phyloP scores from a whole-genome alignment of 2,329 filamentous ascomycete genomes.

The Fusarium sp. region DNA sequence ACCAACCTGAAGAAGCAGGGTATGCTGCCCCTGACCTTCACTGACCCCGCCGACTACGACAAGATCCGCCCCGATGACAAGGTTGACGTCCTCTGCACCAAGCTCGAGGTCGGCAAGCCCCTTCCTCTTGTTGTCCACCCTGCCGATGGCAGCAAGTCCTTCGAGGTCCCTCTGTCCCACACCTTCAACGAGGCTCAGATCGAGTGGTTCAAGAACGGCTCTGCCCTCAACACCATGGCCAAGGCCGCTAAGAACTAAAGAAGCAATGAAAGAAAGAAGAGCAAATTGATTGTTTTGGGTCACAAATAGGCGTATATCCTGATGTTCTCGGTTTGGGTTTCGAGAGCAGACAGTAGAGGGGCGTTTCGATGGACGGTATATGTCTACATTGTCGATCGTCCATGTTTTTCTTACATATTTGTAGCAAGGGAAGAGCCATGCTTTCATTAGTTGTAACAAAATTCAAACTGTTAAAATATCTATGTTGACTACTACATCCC shows the following conservation, averaged over 20 bases:
- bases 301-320: conserved; percentile 50
- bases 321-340: conserved; percentile 47
- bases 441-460: conserved; percentile 51
- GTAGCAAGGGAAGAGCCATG: conserved; percentile 48
- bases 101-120: conserved; percentile 93
- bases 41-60: conserved; percentile 96
- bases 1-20: conserved; percentile 99
- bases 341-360: conserved; percentile 49
- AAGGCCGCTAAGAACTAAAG: conserved; percentile 67
- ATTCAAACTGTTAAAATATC: conserved; percentile 46
- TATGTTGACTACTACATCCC: background rate
- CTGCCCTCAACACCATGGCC: conserved; percentile 98
- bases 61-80: conserved; percentile 95
- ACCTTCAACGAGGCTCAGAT: conserved; percentile 99
- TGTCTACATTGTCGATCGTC: conserved; percentile 37
- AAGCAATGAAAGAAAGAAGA: conserved; percentile 32
- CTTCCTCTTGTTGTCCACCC: conserved; percentile 93
- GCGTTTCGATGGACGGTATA: conserved; percentile 38
- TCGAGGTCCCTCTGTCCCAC: conserved; percentile 88
- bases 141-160: conserved; percentile 81
- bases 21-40: conserved; percentile 98
- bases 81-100: conserved; percentile 88
- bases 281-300: conserved; percentile 47
- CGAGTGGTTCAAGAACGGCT: conserved; percentile 99
- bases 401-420: conserved; percentile 46